A percentile compares a stretch with the other conserved stretches of the same genome.
Conservation (phyloP, 2,329 filamentous ascomycete species). For the Karstenula rhodostoma region DNA sequence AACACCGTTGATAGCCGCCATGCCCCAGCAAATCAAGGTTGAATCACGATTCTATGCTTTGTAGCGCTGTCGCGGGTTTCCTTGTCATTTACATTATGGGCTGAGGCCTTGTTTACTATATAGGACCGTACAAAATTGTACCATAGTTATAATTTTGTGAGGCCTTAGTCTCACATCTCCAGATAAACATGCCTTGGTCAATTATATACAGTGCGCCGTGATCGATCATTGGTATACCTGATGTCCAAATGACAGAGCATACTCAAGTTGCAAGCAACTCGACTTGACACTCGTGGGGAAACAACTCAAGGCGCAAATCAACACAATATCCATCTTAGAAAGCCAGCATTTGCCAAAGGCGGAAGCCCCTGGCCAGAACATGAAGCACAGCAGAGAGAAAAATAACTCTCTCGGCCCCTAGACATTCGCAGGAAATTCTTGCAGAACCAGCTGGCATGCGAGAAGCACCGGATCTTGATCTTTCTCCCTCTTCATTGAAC, state of each 20-base stretch:
- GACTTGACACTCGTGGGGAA: background rate
- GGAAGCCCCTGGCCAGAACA: background rate
- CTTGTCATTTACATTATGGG: too few species aligned
- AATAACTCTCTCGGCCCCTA: background rate
- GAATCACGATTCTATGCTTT: too few species aligned
- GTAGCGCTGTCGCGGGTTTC: too few species aligned
- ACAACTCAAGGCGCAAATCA: background rate
- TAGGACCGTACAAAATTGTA: too few species aligned
- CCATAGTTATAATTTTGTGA: too few species aligned
- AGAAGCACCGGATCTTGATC: background rate
- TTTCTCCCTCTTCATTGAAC: background rate
- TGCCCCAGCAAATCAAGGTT: too few species aligned
- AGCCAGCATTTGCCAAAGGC: background rate
- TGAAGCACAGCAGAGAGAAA: background rate
- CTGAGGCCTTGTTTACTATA: too few species aligned
- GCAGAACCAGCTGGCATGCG: background rate
- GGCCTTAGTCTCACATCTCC: too few species aligned
- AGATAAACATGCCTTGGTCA: too few species aligned
- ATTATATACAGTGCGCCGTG: too few species aligned
- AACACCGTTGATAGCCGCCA: background rate
- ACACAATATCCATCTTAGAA: background rate
- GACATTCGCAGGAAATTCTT: background rate
- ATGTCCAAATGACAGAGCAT: background rate
- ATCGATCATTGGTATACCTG: background rate
- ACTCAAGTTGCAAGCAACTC: background rate